Evolutionary conservation across 2,329 filamentous ascomycete genomes (phyloP), one percentile per base, ranked within the genome.

Genomic region (Colletotrichum ledebouriae): DNA sequence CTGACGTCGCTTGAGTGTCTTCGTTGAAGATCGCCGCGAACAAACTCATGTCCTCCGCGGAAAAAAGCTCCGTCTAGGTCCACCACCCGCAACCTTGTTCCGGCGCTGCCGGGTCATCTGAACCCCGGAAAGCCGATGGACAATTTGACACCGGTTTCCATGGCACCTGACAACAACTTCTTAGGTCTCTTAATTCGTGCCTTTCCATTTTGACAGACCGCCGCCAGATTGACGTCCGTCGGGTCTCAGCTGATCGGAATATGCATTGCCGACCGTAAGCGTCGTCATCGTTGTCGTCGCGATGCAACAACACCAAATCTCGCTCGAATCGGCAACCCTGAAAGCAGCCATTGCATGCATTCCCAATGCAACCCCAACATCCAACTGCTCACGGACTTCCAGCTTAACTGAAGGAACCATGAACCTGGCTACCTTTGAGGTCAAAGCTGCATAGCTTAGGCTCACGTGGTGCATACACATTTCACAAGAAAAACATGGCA

Each of bases 1-100:
- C 47, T 61, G 59, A 61, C 59, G 47, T 61, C 59, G 46, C 17
- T 5, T 25, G 13, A 42, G 47, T 22, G 22, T 22, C 5, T 59
- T 33, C 13, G 20, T 22, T 37, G 52, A 33, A 11, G 59, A 61
- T 53, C 59, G 37, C 37, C 47, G n/a, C 47, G 20, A 34, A 33
- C 59, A 60, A 60, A 46, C 58, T 60, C 46, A 52, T 52, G 17
- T 39, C 44, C 46, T 60, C 46, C 33, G 46, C 47, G 20, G 22
- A 17, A 44, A 44, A 57, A 57, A 39, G 15, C 33, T 13, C 39
- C 34, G 46, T 41, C 46, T 34, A 46, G 46, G 33, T 20, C 34
- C 34, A 37, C 52, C 50, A 25, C n/a, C 49, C 37, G 46, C 59
- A 61, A 13, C 34, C 37, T 42, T 15, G 13, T 37, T 25, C 47